Evolutionary conservation across 768 basidiomycete species (phyloP).

Genomic region (Tricholomella constricta): DNA sequence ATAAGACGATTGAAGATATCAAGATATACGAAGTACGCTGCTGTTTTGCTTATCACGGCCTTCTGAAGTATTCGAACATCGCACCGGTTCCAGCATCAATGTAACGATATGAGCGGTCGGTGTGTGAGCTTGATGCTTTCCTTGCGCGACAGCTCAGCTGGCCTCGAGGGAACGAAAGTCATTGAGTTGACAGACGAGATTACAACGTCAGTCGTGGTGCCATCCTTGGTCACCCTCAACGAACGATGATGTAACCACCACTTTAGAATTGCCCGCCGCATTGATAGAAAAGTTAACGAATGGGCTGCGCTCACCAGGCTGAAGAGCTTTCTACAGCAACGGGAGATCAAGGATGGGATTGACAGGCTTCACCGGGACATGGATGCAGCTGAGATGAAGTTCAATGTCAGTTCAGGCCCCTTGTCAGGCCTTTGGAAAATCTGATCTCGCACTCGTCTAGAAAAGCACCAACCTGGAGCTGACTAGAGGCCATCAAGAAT

Average conservation of each 20-base stretch:
- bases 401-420: slow-evolving; percentile 29
- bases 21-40: slow-evolving; percentile 39
- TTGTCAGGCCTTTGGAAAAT: not conserved
- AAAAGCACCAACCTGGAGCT: slow-evolving; percentile 32
- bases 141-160: slow-evolving; percentile 33
- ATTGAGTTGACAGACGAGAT: slow-evolving; percentile 38
- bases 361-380: slow-evolving; percentile 39
- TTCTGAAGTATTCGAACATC: not conserved
- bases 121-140: slow-evolving; percentile 33
- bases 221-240: not conserved
- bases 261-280: slow-evolving; percentile 28
- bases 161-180: slow-evolving; percentile 31
- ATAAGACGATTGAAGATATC: slow-evolving; percentile 33
- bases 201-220: slow-evolving; percentile 26
- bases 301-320: slow-evolving; percentile 39
- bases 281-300: slow-evolving; percentile 33
- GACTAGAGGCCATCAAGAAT: slow-evolving; percentile 25
- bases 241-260: not conserved
- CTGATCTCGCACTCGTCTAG: slow-evolving; percentile 18
- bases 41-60: not conserved
- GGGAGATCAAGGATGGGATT: slow-evolving; percentile 43
- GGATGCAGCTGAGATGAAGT: slow-evolving; percentile 36
- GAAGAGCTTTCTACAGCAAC: slow-evolving; percentile 38
- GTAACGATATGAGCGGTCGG: slow-evolving; percentile 32
- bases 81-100: slow-evolving; percentile 40